Percentiles rank a stretch among this genome's conserved stretches.
These are phyloP conservation scores for Graphiopsis chlorocephala DNA, from an alignment of 2,329 filamentous ascomycete species.

Conservation along the genomic window DNA sequence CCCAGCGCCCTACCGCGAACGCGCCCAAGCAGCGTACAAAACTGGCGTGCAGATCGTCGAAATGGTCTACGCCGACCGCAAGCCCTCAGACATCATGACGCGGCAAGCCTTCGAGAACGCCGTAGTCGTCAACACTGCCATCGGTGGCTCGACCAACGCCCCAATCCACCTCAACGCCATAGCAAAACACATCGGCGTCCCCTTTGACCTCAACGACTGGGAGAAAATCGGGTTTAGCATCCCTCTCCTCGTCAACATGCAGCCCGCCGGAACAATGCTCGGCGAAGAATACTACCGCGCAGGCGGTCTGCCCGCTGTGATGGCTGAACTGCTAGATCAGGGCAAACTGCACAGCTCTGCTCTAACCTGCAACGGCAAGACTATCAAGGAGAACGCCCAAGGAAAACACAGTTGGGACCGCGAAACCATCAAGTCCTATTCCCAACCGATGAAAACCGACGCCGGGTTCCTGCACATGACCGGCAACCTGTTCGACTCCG, in stretches of 20 bases:
- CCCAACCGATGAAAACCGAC: constrained; percentile 47
- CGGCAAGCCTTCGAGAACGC: constrained; percentile 56
- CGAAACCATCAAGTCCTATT: constrained; percentile 46
- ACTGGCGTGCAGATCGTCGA: constrained; percentile 33
- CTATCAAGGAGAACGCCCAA: constrained; percentile 43
- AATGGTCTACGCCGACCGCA: constrained; percentile 30
- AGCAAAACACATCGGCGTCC: constrained; percentile 53
- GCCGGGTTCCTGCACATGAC: constrained; percentile 47
- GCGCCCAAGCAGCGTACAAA: constrained; percentile 31
- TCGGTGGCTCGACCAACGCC: constrained; percentile 57
- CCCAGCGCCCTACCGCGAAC: constrained; percentile 30
- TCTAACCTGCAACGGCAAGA: constrained; percentile 49
- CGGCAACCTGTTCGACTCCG: constrained; percentile 32
- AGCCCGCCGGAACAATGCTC: constrained; percentile 53
- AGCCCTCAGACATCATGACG: constrained; percentile 55
- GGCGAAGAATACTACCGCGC: constrained; percentile 56
- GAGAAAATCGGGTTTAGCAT: constrained; percentile 50
- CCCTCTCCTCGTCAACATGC: constrained; percentile 54
- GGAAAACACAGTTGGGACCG: constrained; percentile 52
- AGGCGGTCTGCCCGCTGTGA: constrained; percentile 52
- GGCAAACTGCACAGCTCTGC: constrained; percentile 45
- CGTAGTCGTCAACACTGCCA: constrained; percentile 54
- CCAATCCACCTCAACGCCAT: constrained; percentile 57
- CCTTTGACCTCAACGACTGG: constrained; percentile 54
- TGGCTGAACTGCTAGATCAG: constrained; percentile 52